These are phyloP conservation scores for Musa troglodytarum DNA, from an alignment of 176 grass and related monocot species.

Conservation along the genomic window DNA sequence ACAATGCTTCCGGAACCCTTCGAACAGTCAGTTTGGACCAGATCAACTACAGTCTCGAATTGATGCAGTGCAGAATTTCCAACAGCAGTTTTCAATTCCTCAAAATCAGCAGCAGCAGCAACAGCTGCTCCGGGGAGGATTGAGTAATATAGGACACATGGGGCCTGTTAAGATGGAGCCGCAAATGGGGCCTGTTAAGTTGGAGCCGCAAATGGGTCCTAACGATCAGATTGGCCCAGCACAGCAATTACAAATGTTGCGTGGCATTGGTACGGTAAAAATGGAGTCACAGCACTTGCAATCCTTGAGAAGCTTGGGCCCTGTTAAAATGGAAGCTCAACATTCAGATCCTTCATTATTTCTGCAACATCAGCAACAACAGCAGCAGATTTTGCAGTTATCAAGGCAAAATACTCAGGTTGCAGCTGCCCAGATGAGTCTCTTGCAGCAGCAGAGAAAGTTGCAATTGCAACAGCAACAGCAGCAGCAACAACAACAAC, in stretches of 20 bases:
- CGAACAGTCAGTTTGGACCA: constrained; percentile 32
- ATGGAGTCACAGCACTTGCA: constrained; percentile 68
- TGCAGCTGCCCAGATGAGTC: constrained; percentile 54
- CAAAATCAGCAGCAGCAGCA: constrained; percentile 40
- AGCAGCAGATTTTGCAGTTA: constrained; percentile 50
- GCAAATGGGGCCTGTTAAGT: constrained; percentile 43
- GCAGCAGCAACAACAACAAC: constrained; percentile 27
- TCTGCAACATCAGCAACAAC: constrained; percentile 35
- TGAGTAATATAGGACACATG: constrained; percentile 39
- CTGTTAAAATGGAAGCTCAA: constrained; percentile 72
- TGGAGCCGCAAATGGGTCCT: constrained; percentile 57
- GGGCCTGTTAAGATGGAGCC: too few species aligned
- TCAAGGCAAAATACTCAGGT: constrained; percentile 66
- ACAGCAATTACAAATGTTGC: constrained; percentile 29
- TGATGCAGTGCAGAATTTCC: constrained; percentile 31
- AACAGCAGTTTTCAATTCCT: constrained; percentile 34
- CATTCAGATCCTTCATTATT: constrained; percentile 42
- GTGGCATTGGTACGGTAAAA: constrained; percentile 29
- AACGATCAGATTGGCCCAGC: constrained; percentile 40
- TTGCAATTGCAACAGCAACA: constrained; percentile 64
- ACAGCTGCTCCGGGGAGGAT: constrained; percentile 27
- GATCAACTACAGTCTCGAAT: constrained; percentile 41
- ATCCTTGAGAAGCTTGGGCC: constrained; percentile 45
- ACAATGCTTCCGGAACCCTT: constrained; percentile 36
- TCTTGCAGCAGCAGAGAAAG: constrained; percentile 64